Conservation (phyloP, 169 alveolate genomes). For the Theileria annulata region DNA sequence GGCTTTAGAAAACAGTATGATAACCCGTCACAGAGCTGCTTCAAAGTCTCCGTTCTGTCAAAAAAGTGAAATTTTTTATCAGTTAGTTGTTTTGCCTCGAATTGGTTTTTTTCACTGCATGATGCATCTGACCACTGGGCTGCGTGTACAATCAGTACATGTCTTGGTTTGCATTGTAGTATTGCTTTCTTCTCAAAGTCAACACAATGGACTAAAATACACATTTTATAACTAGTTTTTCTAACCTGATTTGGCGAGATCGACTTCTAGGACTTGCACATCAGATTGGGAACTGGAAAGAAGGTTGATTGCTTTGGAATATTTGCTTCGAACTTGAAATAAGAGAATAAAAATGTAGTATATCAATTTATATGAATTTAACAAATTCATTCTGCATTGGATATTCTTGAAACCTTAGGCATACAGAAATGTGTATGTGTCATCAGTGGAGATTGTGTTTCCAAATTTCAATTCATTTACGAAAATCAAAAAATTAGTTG, state of each 20-base stretch:
- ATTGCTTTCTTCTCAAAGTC: conserved; percentile 1
- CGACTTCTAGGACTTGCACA: neutral
- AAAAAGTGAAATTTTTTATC: neutral
- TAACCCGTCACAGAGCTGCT: conserved; percentile 40
- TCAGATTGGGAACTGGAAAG: neutral
- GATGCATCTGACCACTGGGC: conserved; percentile 40
- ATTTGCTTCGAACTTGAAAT: neutral
- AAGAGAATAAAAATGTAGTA: neutral
- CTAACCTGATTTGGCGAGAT: neutral
- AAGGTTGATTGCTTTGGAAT: neutral
- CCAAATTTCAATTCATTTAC: neutral
- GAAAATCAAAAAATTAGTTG: neutral
- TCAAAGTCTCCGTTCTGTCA: conserved; percentile 39
- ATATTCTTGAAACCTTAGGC: neutral
- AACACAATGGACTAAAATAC: neutral
- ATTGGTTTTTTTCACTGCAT: neutral
- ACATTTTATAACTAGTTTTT: neutral
- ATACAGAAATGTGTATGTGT: conserved; percentile 3
- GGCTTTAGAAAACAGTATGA: conserved; percentile 56
- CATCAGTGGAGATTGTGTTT: neutral
- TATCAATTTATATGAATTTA: neutral
- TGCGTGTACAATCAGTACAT: conserved; percentile 19
- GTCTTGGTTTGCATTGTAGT: conserved; percentile 22
- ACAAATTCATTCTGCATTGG: neutral
- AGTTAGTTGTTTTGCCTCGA: neutral